Conservation (phyloP, 2,329 filamentous ascomycete species). For the Bipolaris victoriae region DNA sequence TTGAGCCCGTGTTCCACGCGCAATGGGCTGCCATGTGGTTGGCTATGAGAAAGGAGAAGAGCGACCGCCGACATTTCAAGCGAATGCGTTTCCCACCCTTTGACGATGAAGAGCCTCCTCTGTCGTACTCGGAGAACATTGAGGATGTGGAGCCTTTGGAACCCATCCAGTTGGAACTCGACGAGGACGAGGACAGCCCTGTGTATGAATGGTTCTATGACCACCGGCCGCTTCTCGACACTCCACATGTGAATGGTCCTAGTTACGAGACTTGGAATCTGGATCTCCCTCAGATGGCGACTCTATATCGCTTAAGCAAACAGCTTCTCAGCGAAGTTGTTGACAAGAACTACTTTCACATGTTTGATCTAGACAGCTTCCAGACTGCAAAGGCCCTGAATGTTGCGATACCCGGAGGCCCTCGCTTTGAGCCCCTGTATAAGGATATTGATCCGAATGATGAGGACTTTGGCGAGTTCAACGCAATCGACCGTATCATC, state of each 20-base stretch:
- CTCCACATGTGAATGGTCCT: constrained; percentile 90
- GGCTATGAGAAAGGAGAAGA: constrained; percentile 97
- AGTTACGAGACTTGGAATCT: constrained; percentile 98
- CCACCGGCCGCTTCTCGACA: constrained; percentile 87
- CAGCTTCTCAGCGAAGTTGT: constrained; percentile 90
- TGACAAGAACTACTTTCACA: constrained; percentile 96
- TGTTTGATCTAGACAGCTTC: constrained; percentile 95
- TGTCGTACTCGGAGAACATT: constrained; percentile 98
- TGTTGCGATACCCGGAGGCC: constrained; percentile 95
- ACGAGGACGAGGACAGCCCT: constrained; percentile 88
- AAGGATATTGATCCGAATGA: constrained; percentile 99
- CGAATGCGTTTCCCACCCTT: constrained; percentile 99
- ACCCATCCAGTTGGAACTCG: constrained; percentile 97
- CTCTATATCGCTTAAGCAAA: constrained; percentile 87
- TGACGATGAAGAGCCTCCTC: constrained; percentile 95
- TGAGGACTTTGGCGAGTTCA: constrained; percentile 99
- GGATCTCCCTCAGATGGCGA: constrained; percentile 92
- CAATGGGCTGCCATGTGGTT: constrained; percentile 99
- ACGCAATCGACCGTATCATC: constrained; percentile 98
- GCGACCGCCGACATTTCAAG: constrained; percentile 94
- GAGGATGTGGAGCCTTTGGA: constrained; percentile 97
- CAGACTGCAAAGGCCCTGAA: constrained; percentile 96
- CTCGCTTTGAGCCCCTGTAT: constrained; percentile 94
- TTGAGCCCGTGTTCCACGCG: constrained; percentile 96
- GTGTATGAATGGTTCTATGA: constrained; percentile 99